Conservation (phyloP, 805 yeast species). For the Kazachstania bromeliacearum region DNA sequence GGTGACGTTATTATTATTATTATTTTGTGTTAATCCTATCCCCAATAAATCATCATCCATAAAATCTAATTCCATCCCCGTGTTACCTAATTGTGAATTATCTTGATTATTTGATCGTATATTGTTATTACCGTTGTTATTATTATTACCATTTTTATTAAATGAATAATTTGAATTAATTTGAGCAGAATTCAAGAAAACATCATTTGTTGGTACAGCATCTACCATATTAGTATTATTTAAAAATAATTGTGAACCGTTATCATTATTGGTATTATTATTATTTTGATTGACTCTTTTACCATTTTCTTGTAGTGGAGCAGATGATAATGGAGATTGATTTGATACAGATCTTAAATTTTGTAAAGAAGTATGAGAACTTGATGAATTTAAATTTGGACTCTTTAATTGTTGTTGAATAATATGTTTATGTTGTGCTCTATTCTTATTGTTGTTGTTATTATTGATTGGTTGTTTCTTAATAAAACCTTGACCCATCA, state of each 20-base stretch:
- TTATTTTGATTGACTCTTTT: constrained; percentile 15
- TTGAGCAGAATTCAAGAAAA: constrained; percentile 43
- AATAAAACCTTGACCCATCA: neutral
- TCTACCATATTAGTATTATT: constrained; percentile 55
- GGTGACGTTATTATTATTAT: neutral
- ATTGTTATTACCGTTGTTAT: constrained; percentile 14
- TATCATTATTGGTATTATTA: constrained; percentile 3
- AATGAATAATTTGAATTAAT: neutral
- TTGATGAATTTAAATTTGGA: neutral
- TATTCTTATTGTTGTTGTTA: constrained; percentile 1
- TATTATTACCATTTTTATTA: constrained; percentile 14
- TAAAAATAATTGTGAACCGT: constrained; percentile 13
- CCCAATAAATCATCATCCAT: constrained; percentile 10
- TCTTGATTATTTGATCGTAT: constrained; percentile 13
- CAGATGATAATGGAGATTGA: neutral
- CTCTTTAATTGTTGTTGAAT: constrained; percentile 6
- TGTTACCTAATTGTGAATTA: too few relatives aligned
- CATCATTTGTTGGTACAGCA: constrained; percentile 88
- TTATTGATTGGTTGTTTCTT: neutral
- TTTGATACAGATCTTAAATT: neutral
- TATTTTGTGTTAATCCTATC: constrained; percentile 5
- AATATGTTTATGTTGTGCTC: constrained; percentile 4
- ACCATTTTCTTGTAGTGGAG: neutral
- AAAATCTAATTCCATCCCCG: constrained; percentile 7
- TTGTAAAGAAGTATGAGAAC: neutral